These are phyloP conservation scores for Eucalyptus polybractea DNA, from an alignment of 345 rosid species.

Conservation along the genomic window DNA sequence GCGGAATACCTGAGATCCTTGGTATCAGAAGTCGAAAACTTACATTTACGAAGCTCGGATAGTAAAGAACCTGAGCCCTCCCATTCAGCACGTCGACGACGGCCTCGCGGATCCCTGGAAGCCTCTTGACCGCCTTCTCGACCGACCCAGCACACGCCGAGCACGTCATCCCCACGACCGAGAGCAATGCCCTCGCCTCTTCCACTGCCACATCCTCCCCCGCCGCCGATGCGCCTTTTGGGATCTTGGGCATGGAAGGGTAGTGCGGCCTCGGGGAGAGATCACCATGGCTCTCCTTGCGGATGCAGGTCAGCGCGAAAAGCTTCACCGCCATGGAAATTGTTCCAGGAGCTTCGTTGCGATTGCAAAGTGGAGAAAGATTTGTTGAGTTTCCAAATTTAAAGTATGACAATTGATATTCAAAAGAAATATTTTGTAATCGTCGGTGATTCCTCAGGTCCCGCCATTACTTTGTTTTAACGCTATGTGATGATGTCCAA, in stretches of 20 bases:
- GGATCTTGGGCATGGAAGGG: conserved; percentile 59
- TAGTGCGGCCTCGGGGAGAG: conserved; percentile 42
- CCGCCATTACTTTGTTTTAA: neutral
- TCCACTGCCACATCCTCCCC: conserved; percentile 2
- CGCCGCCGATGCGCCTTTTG: conserved; percentile 27
- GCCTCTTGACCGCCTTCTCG: conserved; percentile 82
- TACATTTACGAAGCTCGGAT: conserved; percentile 50
- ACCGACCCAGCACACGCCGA: conserved; percentile 93
- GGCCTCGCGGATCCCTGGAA: conserved; percentile 73
- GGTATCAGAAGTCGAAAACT: neutral
- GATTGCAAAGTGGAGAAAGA: neutral
- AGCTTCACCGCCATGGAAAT: conserved; percentile 61
- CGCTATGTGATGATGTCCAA: neutral
- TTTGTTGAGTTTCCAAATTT: neutral
- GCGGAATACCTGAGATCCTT: neutral
- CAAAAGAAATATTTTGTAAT: neutral
- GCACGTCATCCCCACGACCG: conserved; percentile 78
- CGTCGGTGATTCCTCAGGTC: neutral
- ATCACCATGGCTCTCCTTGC: conserved; percentile 30
- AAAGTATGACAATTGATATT: neutral
- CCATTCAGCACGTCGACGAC: conserved; percentile 62
- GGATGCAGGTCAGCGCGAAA: conserved; percentile 48
- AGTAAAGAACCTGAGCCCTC: conserved; percentile 56
- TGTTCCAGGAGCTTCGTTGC: neutral
- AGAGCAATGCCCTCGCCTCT: conserved; percentile 38